These are phyloP conservation scores for Glebionis coronaria DNA, from an alignment of 129 eudicot species.

Conservation along the genomic window DNA sequence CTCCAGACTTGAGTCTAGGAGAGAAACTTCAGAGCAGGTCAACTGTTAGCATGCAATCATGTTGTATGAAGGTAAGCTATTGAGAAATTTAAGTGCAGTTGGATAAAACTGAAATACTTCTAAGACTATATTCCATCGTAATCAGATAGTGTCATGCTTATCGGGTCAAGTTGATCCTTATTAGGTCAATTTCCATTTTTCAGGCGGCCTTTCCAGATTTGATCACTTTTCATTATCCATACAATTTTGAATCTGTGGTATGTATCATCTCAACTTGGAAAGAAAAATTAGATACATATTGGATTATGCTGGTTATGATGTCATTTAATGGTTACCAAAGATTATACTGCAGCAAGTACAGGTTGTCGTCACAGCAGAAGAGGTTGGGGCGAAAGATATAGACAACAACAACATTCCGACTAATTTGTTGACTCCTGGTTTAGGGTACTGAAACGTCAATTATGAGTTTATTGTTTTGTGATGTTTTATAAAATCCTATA, in stretches of 20 bases:
- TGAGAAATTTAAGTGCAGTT: neutral
- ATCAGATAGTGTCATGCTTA: too few relatives aligned
- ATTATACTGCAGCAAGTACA: slow-evolving; percentile 60
- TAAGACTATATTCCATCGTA: too few relatives aligned
- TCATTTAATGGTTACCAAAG: slow-evolving; percentile 33
- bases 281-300: neutral
- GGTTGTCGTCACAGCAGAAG: slow-evolving; percentile 66
- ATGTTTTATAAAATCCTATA: neutral
- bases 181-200: slow-evolving; percentile 20
- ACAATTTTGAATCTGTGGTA: slow-evolving; percentile 54
- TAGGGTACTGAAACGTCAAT: slow-evolving; percentile 49
- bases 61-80: slow-evolving; percentile 59
- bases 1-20: slow-evolving; percentile 55
- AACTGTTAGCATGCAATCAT: slow-evolving; percentile 65
- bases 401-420: slow-evolving; percentile 38
- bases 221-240: slow-evolving; percentile 59
- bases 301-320: slow-evolving; percentile 7
- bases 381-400: slow-evolving; percentile 65
- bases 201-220: slow-evolving; percentile 52
- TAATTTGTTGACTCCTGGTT: slow-evolving; percentile 42
- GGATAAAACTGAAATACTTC: too few relatives aligned
- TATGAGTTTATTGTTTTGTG: neutral
- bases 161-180: too few relatives aligned
- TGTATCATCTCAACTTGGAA: slow-evolving; percentile 5
- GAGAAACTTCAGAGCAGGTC: slow-evolving; percentile 64